These are phyloP conservation scores for Penicilliopsis zonata DNA, from an alignment of 495 filamentous ascomycete genomes.

Conservation along the genomic window DNA sequence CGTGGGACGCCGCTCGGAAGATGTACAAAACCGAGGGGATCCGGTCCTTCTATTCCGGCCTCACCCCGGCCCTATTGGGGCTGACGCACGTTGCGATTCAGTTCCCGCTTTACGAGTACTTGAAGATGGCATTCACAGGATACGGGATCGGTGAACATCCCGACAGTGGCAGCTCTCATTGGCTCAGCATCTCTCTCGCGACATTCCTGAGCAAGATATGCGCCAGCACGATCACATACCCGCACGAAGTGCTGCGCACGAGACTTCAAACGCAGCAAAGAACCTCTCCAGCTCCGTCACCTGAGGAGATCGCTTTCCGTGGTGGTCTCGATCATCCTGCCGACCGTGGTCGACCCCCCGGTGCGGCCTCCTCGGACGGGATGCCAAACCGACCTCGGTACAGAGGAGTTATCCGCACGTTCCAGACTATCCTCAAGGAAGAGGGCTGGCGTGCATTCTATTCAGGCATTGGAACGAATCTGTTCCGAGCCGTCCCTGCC, in stretches of 20 bases:
- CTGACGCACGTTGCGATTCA: constrained; percentile 95
- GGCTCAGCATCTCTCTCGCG: constrained; percentile 65
- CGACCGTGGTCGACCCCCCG: constrained; percentile 30
- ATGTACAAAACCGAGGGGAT: constrained; percentile 90
- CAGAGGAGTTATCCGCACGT: constrained; percentile 68
- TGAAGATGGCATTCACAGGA: constrained; percentile 85
- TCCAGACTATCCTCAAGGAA: constrained; percentile 70
- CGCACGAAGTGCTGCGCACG: constrained; percentile 90
- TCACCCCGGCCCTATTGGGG: constrained; percentile 83
- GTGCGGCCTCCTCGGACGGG: constrained; percentile 42
- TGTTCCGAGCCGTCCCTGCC: constrained; percentile 88
- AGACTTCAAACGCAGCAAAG: constrained; percentile 79
- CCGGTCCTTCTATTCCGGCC: constrained; percentile 86
- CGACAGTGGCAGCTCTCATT: constrained; percentile 49
- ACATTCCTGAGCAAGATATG: constrained; percentile 93
- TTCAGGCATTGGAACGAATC: constrained; percentile 93
- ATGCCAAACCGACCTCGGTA: constrained; percentile 59
- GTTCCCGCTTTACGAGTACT: constrained; percentile 89
- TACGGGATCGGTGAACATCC: constrained; percentile 62
- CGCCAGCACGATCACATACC: constrained; percentile 91
- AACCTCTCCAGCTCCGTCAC: constrained; percentile 25
- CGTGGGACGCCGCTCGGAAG: constrained; percentile 80
- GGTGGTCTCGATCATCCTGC: constrained; percentile 41
- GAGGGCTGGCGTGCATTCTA: constrained; percentile 98
- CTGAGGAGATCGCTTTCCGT: constrained; percentile 50